These are phyloP conservation scores for Lasiodiplodia gonubiensis DNA, from an alignment of 2,329 filamentous ascomycete species.

Conservation along the genomic window DNA sequence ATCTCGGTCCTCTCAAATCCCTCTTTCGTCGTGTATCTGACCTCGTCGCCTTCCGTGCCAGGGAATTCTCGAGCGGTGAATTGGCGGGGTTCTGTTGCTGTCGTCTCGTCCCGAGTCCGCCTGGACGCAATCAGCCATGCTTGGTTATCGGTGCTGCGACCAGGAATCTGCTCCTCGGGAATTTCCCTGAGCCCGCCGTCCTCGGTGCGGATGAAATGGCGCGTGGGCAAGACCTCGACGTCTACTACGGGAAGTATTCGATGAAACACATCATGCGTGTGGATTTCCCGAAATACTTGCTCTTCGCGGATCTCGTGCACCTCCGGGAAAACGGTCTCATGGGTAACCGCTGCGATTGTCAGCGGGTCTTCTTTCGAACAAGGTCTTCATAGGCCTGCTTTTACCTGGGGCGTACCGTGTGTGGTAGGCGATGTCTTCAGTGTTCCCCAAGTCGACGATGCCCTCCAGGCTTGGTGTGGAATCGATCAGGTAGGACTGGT, in stretches of 20 bases:
- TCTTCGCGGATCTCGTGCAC: constrained; percentile 56
- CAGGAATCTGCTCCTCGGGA: constrained; percentile 49
- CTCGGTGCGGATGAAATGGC: constrained; percentile 55
- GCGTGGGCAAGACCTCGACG: constrained; percentile 58
- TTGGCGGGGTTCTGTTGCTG: constrained; percentile 29
- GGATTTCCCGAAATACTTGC: constrained; percentile 58
- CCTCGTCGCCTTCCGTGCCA: constrained; percentile 49
- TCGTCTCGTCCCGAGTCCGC: background rate
- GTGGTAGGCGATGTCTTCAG: constrained; percentile 47
- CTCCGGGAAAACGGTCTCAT: constrained; percentile 54
- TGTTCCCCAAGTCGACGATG: constrained; percentile 46
- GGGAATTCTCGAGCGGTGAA: constrained; percentile 46
- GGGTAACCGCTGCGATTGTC: constrained; percentile 52
- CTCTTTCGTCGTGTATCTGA: constrained; percentile 46
- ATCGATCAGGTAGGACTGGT: constrained; percentile 5
- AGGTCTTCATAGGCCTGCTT: background rate
- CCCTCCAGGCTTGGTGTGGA: constrained; percentile 32
- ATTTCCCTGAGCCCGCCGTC: constrained; percentile 51
- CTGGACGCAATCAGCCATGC: constrained; percentile 39
- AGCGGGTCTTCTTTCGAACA: constrained; percentile 36
- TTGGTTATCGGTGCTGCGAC: constrained; percentile 29
- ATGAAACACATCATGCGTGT: constrained; percentile 60
- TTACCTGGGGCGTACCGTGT: constrained; percentile 49
- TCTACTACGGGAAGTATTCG: constrained; percentile 60
- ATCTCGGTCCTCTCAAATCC: constrained; percentile 52